These are phyloP conservation scores for Hibiscus tridactylites DNA, from an alignment of 345 rosid species.

Conservation along the genomic window DNA sequence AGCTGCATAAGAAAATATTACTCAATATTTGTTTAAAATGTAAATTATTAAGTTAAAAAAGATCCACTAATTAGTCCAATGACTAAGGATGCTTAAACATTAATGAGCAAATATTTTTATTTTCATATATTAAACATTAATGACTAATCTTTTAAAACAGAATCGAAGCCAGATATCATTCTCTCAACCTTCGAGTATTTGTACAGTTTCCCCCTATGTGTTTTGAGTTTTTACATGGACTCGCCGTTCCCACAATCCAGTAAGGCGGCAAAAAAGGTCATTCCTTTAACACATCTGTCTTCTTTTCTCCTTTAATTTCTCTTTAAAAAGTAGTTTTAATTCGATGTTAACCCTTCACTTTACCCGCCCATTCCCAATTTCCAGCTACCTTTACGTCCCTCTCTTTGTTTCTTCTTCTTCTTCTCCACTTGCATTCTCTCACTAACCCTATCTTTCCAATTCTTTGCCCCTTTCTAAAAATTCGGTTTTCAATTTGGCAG, in stretches of 20 bases:
- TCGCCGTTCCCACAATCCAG: neutral
- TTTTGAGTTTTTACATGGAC: too few relatives aligned
- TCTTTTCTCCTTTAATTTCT: neutral
- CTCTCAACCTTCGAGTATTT: too few relatives aligned
- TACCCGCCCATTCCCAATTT: neutral
- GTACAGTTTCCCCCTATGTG: too few relatives aligned
- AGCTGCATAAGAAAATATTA: too few relatives aligned
- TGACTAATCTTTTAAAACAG: too few relatives aligned
- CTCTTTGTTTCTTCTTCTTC: neutral
- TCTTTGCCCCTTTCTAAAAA: neutral
- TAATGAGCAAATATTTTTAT: too few relatives aligned
- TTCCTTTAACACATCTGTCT: neutral
- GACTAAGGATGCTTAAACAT: too few relatives aligned
- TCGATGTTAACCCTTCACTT: conserved; percentile 16
- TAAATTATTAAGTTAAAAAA: too few relatives aligned
- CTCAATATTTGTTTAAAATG: too few relatives aligned
- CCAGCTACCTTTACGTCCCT: neutral
- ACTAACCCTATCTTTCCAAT: neutral
- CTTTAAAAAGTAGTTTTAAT: neutral
- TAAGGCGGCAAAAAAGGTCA: conserved; percentile 12
- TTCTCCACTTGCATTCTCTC: neutral
- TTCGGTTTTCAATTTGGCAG: conserved; percentile 6
- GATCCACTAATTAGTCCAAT: too few relatives aligned
- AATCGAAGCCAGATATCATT: too few relatives aligned
- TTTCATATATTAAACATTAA: too few relatives aligned